Evolutionary conservation across 2,329 filamentous ascomycete genomes (phyloP).

Genomic region (Xylaria sp.): DNA sequence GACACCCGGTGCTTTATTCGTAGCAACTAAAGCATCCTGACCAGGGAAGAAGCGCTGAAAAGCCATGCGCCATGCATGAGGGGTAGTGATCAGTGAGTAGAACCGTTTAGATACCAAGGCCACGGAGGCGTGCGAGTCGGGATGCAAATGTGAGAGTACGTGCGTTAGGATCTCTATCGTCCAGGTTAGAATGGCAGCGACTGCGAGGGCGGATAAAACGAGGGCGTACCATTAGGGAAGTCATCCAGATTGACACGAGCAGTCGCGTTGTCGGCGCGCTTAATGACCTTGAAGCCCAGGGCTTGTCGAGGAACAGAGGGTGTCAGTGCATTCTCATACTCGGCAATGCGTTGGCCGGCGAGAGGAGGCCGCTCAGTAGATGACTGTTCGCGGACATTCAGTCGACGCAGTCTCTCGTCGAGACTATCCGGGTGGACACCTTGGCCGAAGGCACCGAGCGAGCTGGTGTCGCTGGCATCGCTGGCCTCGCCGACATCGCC

Average conservation of each 20-base stretch:
- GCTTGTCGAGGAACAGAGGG: slow-evolving; percentile 59
- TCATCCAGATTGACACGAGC: slow-evolving; percentile 60
- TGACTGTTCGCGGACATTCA: slow-evolving; percentile 57
- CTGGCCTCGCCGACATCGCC: slow-evolving; percentile 42
- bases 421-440: slow-evolving; percentile 57
- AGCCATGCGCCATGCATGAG: slow-evolving; percentile 92
- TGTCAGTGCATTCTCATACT: slow-evolving; percentile 70
- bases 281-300: slow-evolving; percentile 67
- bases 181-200: slow-evolving; percentile 42
- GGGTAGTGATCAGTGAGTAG: slow-evolving; percentile 85
- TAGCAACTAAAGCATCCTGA: slow-evolving; percentile 65
- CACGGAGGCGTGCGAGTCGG: slow-evolving; percentile 82
- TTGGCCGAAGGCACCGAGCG: slow-evolving; percentile 43
- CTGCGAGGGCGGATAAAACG: slow-evolving; percentile 22
- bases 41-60: slow-evolving; percentile 92
- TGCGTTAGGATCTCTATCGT: slow-evolving; percentile 87
- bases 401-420: slow-evolving; percentile 62
- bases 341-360: slow-evolving; percentile 66
- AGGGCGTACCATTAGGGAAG: slow-evolving; percentile 82
- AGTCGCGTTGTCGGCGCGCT: slow-evolving; percentile 55
- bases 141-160: slow-evolving; percentile 88
- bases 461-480: slow-evolving; percentile 41
- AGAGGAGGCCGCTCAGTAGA: slow-evolving; percentile 45
- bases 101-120: slow-evolving; percentile 90
- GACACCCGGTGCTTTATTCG: slow-evolving; percentile 51